Evolutionary conservation across 2,329 filamentous ascomycete genomes (phyloP), one percentile per base, ranked within the genome.

Genomic region (Cladosporium sp.): DNA sequence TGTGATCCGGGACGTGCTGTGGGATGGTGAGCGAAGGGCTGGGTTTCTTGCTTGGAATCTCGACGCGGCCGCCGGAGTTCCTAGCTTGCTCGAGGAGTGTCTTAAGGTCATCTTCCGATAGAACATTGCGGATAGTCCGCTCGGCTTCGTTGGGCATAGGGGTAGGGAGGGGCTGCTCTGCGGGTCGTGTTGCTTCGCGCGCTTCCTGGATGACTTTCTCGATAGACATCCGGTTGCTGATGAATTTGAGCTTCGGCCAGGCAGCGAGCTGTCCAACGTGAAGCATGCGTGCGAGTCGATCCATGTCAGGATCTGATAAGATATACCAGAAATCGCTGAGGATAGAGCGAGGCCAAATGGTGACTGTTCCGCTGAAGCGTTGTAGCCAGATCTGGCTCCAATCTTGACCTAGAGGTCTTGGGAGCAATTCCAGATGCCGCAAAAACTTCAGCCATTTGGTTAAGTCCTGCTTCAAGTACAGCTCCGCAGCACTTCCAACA

Each of bases 321-420:
- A 98, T 95, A 61, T 88, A 82, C 66, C 79, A 83, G 67, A 96
- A 95, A 71, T 98, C 93, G 1, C 83, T 86, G 1, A 82, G 73
- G 3, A 84, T 74, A 10, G 84, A 85, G 68, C 90, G 89, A 7
- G 93, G 93, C 91, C 92, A 97, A 64, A 98, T 91, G 10, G 93
- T 98, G 58, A 97, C 86, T 9, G 89, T 97, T 28, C 93, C 93
- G 58, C 86, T 87, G 69, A 98, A 98, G 54, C 90, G 83, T 68
- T 98, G 93, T 44, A 98, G 79, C 88, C 92, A 98, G 18, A 98
- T 83, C 70, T 95, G 87, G 54, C 86, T 91, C 93, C 93, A 98
- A 68, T 98, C 93, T 69, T 97, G 92, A 2, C 91, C 92, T 18
- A 97, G 71, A 0, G 89, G 90, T 0, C 93, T 83, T 0, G 93